phyloP scores from a whole-genome alignment of 2,329 filamentous ascomycete species.

The Hypoxylon sp. region DNA sequence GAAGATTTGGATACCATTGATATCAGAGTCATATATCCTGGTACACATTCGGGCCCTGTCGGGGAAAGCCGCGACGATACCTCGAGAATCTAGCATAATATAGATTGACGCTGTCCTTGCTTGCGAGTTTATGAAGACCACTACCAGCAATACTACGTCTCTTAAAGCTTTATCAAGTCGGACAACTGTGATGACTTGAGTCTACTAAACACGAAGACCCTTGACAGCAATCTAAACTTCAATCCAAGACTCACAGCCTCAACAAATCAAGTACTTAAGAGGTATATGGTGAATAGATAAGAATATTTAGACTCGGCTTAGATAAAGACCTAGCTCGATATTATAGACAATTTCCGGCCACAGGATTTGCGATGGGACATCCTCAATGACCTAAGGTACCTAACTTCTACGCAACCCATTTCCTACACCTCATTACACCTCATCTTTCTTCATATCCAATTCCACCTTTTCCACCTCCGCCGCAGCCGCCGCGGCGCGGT shows the following conservation, averaged over 20 bases:
- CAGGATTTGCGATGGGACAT: neutral
- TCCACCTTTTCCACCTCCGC: slow-evolving; percentile 23
- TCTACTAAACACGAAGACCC: neutral
- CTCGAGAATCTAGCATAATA: neutral
- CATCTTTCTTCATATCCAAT: slow-evolving; percentile 23
- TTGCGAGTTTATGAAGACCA: too few relatives aligned
- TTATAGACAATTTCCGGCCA: neutral
- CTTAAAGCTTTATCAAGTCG: too few relatives aligned
- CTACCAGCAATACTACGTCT: neutral
- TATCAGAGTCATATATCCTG: neutral
- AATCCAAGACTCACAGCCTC: neutral
- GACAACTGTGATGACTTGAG: neutral
- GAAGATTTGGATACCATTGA: slow-evolving; percentile 1
- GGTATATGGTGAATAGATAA: neutral
- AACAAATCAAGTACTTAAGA: neutral
- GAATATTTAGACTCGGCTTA: neutral
- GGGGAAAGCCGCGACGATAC: neutral
- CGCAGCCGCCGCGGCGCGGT: slow-evolving; percentile 53
- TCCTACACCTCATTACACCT: neutral
- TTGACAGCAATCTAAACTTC: neutral
- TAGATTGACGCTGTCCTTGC: neutral
- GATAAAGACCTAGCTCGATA: neutral
- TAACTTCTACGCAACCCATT: neutral
- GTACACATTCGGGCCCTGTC: neutral
- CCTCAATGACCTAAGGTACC: neutral